Conservation (phyloP, 352 stramenopile species). For the Globisporangium parvum region DNA sequence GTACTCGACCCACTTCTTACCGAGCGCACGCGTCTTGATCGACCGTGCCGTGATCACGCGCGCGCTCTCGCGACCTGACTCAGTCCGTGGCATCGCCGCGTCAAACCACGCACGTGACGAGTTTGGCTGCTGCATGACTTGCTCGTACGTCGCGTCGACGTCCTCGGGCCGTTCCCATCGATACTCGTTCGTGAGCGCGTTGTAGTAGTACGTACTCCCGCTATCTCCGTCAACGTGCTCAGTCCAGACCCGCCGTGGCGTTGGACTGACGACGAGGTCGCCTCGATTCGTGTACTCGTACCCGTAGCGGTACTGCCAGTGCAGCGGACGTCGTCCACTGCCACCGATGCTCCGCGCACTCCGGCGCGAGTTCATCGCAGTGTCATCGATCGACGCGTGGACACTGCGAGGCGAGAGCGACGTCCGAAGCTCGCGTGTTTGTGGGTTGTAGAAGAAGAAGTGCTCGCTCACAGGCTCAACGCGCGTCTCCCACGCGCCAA, state of each 20-base stretch:
- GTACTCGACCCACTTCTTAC: constrained; percentile 80
- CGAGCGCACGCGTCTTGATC: constrained; percentile 34
- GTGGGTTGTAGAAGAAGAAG: constrained; percentile 61
- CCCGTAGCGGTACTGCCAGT: constrained; percentile 76
- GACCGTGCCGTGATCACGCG: constrained; percentile 24
- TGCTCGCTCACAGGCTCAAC: constrained; percentile 57
- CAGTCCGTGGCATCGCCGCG: constrained; percentile 13
- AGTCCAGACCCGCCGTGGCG: constrained; percentile 52
- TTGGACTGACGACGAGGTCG: constrained; percentile 24
- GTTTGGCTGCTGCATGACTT: constrained; percentile 31
- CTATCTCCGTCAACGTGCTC: constrained; percentile 45
- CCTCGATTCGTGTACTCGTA: constrained; percentile 47
- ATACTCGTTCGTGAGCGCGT: constrained; percentile 68
- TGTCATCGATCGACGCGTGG: constrained; percentile 26
- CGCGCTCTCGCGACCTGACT: constrained; percentile 5
- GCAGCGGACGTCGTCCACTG: constrained; percentile 23
- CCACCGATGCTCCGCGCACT: constrained; percentile 22
- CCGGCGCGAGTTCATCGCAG: constrained; percentile 13
- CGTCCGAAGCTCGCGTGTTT: constrained; percentile 32
- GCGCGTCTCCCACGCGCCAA: constrained; percentile 63
- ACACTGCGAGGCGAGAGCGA: constrained; percentile 59
- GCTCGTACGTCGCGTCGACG: constrained; percentile 50
- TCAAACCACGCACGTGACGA: constrained; percentile 67
- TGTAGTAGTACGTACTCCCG: constrained; percentile 59
- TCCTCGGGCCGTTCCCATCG: constrained; percentile 69